Percentiles rank a stretch among this genome's conserved stretches.
These are phyloP conservation scores for Pichia sp. DNA, from an alignment of 1,139 yeast species.

Conservation along the genomic window DNA sequence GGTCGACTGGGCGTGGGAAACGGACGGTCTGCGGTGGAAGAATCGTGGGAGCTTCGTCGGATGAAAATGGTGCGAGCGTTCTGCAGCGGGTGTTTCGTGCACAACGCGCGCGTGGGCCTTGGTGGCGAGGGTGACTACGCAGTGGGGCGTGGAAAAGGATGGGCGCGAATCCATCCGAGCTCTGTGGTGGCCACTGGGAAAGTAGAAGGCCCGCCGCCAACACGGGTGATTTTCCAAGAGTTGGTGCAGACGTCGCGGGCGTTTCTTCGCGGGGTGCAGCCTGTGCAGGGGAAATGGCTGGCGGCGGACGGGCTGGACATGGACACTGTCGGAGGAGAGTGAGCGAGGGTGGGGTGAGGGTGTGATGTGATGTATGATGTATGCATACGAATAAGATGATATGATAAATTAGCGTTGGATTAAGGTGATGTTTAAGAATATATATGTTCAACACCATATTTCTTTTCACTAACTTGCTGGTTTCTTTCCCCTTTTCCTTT, in stretches of 20 bases:
- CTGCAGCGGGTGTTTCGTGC: constrained; percentile 46
- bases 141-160: background rate
- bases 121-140: background rate
- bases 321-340: constrained; percentile 47
- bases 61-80: constrained; percentile 49
- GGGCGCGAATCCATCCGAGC: background rate
- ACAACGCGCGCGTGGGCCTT: constrained; percentile 16
- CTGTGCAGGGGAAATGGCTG: constrained; percentile 58
- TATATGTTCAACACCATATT: too few relatives aligned
- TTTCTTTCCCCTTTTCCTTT: background rate
- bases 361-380: background rate
- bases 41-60: constrained; percentile 39
- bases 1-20: background rate
- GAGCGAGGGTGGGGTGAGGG: constrained; percentile 25
- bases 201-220: constrained; percentile 42
- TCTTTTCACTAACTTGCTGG: too few relatives aligned
- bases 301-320: constrained; percentile 37
- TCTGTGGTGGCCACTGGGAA: background rate
- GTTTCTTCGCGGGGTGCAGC: constrained; percentile 81
- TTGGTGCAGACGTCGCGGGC: constrained; percentile 82
- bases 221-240: constrained; percentile 75
- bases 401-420: background rate
- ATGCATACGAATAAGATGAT: background rate
- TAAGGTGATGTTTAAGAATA: too few relatives aligned
- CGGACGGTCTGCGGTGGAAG: constrained; percentile 21